Conservation (phyloP, 2,329 filamentous ascomycete genomes). For the Sphaceloma murrayae region DNA sequence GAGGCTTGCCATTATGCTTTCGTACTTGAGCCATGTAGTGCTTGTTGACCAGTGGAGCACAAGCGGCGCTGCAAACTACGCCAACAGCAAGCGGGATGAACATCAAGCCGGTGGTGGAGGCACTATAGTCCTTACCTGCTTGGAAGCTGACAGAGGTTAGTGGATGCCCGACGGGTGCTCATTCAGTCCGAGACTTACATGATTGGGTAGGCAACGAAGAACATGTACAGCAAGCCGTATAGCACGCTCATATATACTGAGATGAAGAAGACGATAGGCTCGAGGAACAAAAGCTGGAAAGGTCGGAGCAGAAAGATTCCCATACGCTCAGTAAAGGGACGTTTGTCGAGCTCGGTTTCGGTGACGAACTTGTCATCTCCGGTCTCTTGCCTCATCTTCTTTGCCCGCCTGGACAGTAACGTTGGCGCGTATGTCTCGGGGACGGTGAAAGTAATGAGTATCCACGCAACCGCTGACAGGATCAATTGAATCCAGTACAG, state of each 20-base stretch:
- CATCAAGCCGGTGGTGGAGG: conserved; percentile 70
- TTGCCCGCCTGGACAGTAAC: conserved; percentile 59
- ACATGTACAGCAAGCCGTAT: conserved; percentile 67
- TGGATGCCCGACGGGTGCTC: too few relatives aligned
- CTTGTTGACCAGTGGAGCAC: conserved; percentile 60
- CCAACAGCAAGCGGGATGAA: conserved; percentile 76
- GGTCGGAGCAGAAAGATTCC: conserved; percentile 68
- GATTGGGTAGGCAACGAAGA: conserved; percentile 52
- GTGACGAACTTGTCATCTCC: conserved; percentile 61
- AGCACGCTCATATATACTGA: conserved; percentile 78
- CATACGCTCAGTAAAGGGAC: conserved; percentile 57
- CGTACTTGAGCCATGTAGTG: conserved; percentile 60
- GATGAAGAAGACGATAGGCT: conserved; percentile 78
- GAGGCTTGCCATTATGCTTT: conserved; percentile 61
- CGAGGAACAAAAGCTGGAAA: conserved; percentile 74
- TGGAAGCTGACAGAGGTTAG: conserved; percentile 55
- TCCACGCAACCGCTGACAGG: conserved; percentile 57
- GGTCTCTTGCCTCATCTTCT: conserved; percentile 60
- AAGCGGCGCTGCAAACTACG: conserved; percentile 45
- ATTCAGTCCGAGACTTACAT: neutral
- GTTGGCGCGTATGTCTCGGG: conserved; percentile 81
- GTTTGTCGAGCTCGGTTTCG: conserved; percentile 67
- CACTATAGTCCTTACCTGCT: conserved; percentile 66
- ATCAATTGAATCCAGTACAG: conserved; percentile 84
- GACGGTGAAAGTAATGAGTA: conserved; percentile 76